Conservation (phyloP, 2,329 filamentous ascomycete genomes). For the Aspergillus brunneoviolaceus region DNA sequence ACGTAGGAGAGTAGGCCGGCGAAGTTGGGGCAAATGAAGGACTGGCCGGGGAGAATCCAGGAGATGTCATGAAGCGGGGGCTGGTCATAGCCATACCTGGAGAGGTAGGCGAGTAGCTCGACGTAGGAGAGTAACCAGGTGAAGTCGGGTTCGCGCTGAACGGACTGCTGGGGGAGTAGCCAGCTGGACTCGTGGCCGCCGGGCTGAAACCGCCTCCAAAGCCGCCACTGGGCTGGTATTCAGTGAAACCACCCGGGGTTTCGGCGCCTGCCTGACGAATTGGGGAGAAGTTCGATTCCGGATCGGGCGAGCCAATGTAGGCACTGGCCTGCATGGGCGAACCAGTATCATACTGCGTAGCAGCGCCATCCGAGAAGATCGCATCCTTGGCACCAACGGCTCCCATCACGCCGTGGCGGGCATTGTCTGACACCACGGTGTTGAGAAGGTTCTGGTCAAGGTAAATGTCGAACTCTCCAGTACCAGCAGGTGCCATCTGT, state of each 20-base stretch:
- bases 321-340: slow-evolving; percentile 63
- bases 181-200: slow-evolving; percentile 62
- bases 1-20: slow-evolving; percentile 74
- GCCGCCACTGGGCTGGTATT: slow-evolving; percentile 70
- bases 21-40: slow-evolving; percentile 56
- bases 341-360: slow-evolving; percentile 84
- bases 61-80: slow-evolving; percentile 56
- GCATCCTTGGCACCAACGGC: slow-evolving; percentile 74
- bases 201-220: slow-evolving; percentile 64
- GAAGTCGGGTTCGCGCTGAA: slow-evolving; percentile 72
- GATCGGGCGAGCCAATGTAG: slow-evolving; percentile 62
- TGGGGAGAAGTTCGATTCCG: slow-evolving; percentile 67
- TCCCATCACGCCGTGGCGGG: slow-evolving; percentile 76
- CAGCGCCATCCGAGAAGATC: slow-evolving; percentile 72
- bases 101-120: slow-evolving; percentile 71
- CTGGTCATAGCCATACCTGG: slow-evolving; percentile 62
- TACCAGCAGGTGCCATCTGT: slow-evolving; percentile 94
- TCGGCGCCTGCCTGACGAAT: slow-evolving; percentile 69
- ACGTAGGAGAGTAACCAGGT: slow-evolving; percentile 63
- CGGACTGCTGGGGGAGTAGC: slow-evolving; percentile 68
- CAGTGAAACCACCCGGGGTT: slow-evolving; percentile 56
- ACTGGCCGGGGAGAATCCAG: slow-evolving; percentile 55
- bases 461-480: slow-evolving; percentile 90
- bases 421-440: slow-evolving; percentile 90
- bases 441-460: slow-evolving; percentile 94